Base-by-base conservation (phyloP, 176 grass and related monocot species). In the Ampelocalamus luodianensis region DNA sequence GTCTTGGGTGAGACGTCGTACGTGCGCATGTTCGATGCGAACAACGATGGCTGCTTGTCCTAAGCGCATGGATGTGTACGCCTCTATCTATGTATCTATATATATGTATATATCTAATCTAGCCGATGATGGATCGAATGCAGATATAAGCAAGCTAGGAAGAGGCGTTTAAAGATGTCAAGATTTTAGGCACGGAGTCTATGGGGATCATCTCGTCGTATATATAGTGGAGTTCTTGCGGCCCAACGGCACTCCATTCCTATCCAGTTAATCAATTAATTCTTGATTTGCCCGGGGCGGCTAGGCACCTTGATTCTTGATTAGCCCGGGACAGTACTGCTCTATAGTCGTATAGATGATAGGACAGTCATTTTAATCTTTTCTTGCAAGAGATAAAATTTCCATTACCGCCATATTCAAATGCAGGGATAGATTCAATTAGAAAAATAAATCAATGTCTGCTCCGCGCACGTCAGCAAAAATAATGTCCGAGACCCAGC, bases 151-250 rank as follows among this genome's bases (percentile, higher is more conserved):
- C 58, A 61, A 12, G n/a, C n/a, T n/a, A n/a, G 3, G 1, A 16
- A 39, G 20, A 40, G 24, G 27, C 24, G 48, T 69, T 68, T 54
- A 56, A 55, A 40, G 20, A 46, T 53, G 20, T 39, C 32, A n/a
- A 5, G 22, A 68, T 27, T 62, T 13, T 11, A 61, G 58, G 58
- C 10, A 11, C 8, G 18, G 53, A 55, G 18, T 53, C 15, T 18
- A 53, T 53, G 16, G 26, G 26, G 8, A 11, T 10, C 58, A 65
- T 22, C 14, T 39, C 59, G 42, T 39, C 59, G 42, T 65, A 65
- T 65, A 65, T 80, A 67, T 80, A 68, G 45, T 1, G 63, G 78
- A 80, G 18, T 80, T 80, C 62, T 17, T 55, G 46, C 62, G 44
- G 60, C 44, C 62, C 44, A 80, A 68, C 78, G 43, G 26, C 61